Percentiles rank a stretch among this genome's conserved stretches.
Conservation (phyloP, 2,329 filamentous ascomycete genomes). For the Ceratocystiopsis brevicomis region DNA sequence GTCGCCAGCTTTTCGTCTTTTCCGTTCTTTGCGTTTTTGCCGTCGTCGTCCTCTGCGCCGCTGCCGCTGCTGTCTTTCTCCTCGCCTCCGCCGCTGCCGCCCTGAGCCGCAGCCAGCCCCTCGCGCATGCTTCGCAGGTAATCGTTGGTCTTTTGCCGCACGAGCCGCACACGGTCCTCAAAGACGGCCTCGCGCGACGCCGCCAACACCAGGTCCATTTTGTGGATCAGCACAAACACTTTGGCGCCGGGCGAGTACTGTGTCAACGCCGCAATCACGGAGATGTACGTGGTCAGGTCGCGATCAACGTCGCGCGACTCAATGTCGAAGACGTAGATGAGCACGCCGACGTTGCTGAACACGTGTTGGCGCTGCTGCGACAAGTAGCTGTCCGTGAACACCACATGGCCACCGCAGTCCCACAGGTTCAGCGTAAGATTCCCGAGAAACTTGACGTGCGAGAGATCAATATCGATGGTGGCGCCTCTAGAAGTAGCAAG, state of each 20-base stretch:
- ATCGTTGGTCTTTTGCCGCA: constrained; percentile 52
- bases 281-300: constrained; percentile 80
- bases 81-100: neutral
- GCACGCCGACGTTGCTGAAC: constrained; percentile 86
- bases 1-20: constrained; percentile 4
- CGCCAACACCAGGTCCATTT: constrained; percentile 87
- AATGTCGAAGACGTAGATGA: constrained; percentile 99
- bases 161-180: constrained; percentile 60
- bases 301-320: constrained; percentile 87
- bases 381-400: constrained; percentile 97
- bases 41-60: constrained; percentile 9
- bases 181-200: constrained; percentile 65
- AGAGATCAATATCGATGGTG: constrained; percentile 96
- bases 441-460: constrained; percentile 95
- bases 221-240: constrained; percentile 92
- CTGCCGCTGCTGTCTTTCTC: neutral
- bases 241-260: constrained; percentile 68
- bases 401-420: constrained; percentile 97
- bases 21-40: constrained; percentile 9
- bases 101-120: neutral
- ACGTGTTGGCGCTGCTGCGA: constrained; percentile 89
- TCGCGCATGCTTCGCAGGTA: constrained; percentile 24
- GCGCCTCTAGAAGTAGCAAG: constrained; percentile 34
- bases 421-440: constrained; percentile 94
- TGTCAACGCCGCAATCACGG: constrained; percentile 71